Base-by-base conservation (phyloP, 1,284 basidiomycete species). In the Trichosporon coremiiforme region DNA sequence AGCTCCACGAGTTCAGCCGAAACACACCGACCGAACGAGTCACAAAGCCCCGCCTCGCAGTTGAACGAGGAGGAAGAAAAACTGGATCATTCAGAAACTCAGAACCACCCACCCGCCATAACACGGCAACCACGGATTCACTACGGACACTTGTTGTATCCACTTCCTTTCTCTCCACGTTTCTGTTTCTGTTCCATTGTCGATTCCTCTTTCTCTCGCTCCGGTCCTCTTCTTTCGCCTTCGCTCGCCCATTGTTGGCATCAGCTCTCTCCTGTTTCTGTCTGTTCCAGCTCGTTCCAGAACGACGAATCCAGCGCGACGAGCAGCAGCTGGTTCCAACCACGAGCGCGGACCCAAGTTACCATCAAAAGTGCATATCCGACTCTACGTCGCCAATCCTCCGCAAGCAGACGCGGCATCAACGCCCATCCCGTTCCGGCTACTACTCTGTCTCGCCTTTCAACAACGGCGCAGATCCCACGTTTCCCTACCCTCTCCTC, bases 381-480 rank as follows among this genome's bases (percentile, higher is more conserved):
- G 41, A 45, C 41, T 45, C 15, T 45, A 45, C 41, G 41, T 45
- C 41, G 41, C 38, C 38, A 15, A 17, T 15, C 36, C 36, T 7
- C 36, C 36, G 12, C 36, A n/a, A 10, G 36, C 36, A 38, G 10
- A 6, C 10, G 36, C 10, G 36, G 36, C 36, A 38, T 38, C 36
- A 38, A 38, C 36, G 36, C 36, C 36, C 2, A 15, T 15, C 41
- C 41, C 3, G 41, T 15, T 15, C 41, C 15, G 15, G 41, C 17
- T 33, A 15, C 41, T 15, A n/a, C 41, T 9, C 47, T 22, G n/a
- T 53, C 20, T 20, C 47, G 47, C 47, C 47, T 53, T 53, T 53
- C 47, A 53, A 53, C 47, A 53, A 53, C 47, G 47, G 47, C 47
- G 47, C n/a, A 20, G 47, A 53, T 22, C 47, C 47, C 47, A 53